These are phyloP conservation scores for Lentinus polychrous DNA, from an alignment of 1,284 basidiomycete species.

Conservation along the genomic window DNA sequence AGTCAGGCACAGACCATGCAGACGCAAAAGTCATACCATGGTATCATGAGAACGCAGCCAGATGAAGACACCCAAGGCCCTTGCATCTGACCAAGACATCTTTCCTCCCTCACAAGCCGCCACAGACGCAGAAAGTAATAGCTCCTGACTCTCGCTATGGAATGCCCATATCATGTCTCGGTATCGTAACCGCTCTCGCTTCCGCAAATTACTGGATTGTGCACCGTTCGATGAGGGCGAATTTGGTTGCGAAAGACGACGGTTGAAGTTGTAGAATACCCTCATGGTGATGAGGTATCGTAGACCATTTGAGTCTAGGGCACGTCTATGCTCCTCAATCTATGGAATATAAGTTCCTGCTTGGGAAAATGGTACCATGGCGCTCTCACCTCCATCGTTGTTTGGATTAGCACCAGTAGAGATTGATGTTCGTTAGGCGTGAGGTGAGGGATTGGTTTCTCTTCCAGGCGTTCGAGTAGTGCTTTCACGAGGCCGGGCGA, in stretches of 20 bases:
- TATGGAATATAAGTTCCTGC: slow-evolving; percentile 25
- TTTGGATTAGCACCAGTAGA: slow-evolving; percentile 75
- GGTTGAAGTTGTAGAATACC: slow-evolving; percentile 74
- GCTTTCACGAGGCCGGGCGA: slow-evolving; percentile 52
- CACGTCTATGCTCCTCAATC: slow-evolving; percentile 81
- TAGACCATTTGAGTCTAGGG: slow-evolving; percentile 84
- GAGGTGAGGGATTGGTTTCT: slow-evolving; percentile 59
- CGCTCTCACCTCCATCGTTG: slow-evolving; percentile 69
- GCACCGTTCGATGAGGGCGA: slow-evolving; percentile 36
- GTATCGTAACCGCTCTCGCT: slow-evolving; percentile 73
- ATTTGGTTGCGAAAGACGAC: slow-evolving; percentile 41
- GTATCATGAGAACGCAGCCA: slow-evolving; percentile 80
- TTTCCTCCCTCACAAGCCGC: slow-evolving; percentile 66
- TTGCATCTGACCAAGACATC: slow-evolving; percentile 85
- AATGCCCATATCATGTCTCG: slow-evolving; percentile 95
- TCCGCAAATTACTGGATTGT: slow-evolving; percentile 35
- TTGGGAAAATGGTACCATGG: not conserved
- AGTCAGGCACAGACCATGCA: not conserved
- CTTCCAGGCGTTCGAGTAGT: slow-evolving; percentile 61
- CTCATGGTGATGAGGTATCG: slow-evolving; percentile 88
- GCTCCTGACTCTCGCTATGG: slow-evolving; percentile 87
- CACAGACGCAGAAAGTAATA: slow-evolving; percentile 68
- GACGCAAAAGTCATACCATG: slow-evolving; percentile 46
- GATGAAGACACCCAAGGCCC: slow-evolving; percentile 78
- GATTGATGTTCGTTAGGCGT: slow-evolving; percentile 74